Percentiles rank a stretch among this genome's conserved stretches.
These are phyloP conservation scores for Pelargonium fulgidum DNA, from an alignment of 441 rosid species.

Conservation along the genomic window DNA sequence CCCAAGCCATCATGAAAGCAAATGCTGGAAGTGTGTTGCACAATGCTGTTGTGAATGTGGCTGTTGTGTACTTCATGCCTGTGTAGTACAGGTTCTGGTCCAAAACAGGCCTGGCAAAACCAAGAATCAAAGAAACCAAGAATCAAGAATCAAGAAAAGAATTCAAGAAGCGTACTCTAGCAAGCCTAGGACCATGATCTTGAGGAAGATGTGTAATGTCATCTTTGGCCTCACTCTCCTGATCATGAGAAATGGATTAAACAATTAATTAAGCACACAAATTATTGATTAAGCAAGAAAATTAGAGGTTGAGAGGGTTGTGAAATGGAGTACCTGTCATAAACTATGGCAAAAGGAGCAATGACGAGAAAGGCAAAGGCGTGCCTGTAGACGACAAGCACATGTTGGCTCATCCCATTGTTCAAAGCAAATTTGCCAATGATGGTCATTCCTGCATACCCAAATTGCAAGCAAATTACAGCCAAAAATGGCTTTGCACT, in stretches of 20 bases:
- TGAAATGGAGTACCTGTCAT: conserved; percentile 41
- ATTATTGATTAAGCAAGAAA: neutral
- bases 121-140: neutral
- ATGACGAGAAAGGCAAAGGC: conserved; percentile 37
- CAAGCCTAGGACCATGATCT: neutral
- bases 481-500: conserved; percentile 40
- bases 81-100: conserved; percentile 59
- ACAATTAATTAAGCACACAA: no score
- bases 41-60: conserved; percentile 63
- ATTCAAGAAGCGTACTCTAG: conserved; percentile 14
- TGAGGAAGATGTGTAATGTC: neutral
- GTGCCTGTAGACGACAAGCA: conserved; percentile 48
- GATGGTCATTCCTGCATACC: conserved; percentile 43
- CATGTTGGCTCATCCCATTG: conserved; percentile 50
- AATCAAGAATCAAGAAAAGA: conserved; percentile 2
- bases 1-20: conserved; percentile 63
- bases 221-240: no score
- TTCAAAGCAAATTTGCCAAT: conserved; percentile 44
- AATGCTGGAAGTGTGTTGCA: conserved; percentile 58
- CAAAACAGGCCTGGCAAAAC: conserved; percentile 67
- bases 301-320: no score
- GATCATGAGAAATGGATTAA: no score
- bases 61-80: conserved; percentile 59
- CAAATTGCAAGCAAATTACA: conserved; percentile 45
- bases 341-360: conserved; percentile 51